Base-by-base conservation (phyloP, 2,329 filamentous ascomycete species). In the Ophiobolus disseminans region DNA sequence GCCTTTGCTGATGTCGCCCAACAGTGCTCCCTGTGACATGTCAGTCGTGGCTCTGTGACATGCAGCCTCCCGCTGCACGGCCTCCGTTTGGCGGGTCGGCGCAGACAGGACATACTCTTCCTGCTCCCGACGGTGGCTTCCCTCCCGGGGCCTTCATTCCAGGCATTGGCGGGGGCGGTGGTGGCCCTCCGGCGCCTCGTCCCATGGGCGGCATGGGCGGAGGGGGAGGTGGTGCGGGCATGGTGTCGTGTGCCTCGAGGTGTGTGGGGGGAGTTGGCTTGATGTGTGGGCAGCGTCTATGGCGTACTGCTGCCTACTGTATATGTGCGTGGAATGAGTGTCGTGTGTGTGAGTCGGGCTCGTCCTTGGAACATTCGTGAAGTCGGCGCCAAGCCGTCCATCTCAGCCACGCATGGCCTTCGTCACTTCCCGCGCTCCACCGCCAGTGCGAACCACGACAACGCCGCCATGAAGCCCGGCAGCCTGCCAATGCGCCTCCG, bases 1-100 rank as follows among this genome's bases (percentile, higher is more conserved):
- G 57, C 93, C 94, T 73, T 95, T 96, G 59, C 80, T 78, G 62
- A 99, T 99, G 73, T 97, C 93, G 66, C 85, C 82, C 35, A 97
- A 83, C 26, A 99, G 81, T 45, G 93, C 92, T 63, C 88, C 88
- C 93, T 97, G 45, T 50, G 40, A 21, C 39, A 38, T 44, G 60
- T 73, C 62, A 73, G 68, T 61, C 40, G 22, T 19, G 30, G 57
- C 53, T 54, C 51, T 30, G 34, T 31, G 30, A 25, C 16, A 37
- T 39, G 41, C 40, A 11, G 16, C 37, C 42, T n/a, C 49, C 35
- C 17, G 44, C 28, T 17, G 31, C 19, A 31, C 25, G 51, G 19
- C 32, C 31, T 17, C n/a, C 23, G 34, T 26, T 23, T 34, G 43
- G 30, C 14, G 25, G 30, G 16, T 7, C 32, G 14, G 14, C 17